Evolutionary conservation across 2,329 filamentous ascomycete species (phyloP).

Genomic region (Trichoderma koningiopsis): DNA sequence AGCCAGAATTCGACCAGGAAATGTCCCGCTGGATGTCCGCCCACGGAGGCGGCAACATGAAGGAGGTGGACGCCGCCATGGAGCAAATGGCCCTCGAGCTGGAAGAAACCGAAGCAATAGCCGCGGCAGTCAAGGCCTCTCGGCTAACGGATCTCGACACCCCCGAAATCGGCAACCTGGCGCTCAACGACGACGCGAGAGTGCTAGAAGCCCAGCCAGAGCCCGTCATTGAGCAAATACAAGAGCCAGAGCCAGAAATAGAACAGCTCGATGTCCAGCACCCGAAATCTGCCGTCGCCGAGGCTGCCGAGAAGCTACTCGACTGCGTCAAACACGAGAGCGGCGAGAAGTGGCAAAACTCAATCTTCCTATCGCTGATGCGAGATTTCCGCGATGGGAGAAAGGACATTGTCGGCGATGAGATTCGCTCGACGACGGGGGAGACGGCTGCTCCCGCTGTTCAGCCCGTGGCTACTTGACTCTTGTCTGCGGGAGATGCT

Average conservation of each 20-base stretch:
- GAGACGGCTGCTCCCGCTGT: constrained; percentile 5
- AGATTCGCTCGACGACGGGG: constrained; percentile 43
- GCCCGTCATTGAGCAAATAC: constrained; percentile 16
- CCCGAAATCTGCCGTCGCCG: constrained; percentile 43
- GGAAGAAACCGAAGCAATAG: constrained; percentile 40
- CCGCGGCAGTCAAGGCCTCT: constrained; percentile 29
- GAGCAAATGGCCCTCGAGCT: constrained; percentile 47
- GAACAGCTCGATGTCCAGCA: constrained; percentile 22
- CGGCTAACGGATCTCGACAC: constrained; percentile 37
- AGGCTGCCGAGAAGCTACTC: constrained; percentile 47
- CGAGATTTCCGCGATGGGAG: constrained; percentile 49
- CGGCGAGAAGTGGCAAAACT: constrained; percentile 52
- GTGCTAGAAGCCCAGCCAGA: constrained; percentile 7
- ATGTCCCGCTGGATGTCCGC: constrained; percentile 46
- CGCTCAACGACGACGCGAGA: constrained; percentile 29
- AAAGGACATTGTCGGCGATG: constrained; percentile 48
- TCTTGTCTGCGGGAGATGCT: background rate
- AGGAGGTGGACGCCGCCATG: constrained; percentile 47
- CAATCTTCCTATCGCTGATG: constrained; percentile 49
- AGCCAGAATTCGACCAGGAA: constrained; percentile 44
- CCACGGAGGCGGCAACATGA: constrained; percentile 40
- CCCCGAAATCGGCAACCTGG: constrained; percentile 39
- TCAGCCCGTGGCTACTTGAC: constrained; percentile 28
- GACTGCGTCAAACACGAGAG: constrained; percentile 48
- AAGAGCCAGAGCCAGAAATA: constrained; percentile 26